A percentile compares a stretch with the other conserved stretches of the same genome.
Conservation (phyloP, 768 basidiomycete genomes). For the Postia placenta region DNA sequence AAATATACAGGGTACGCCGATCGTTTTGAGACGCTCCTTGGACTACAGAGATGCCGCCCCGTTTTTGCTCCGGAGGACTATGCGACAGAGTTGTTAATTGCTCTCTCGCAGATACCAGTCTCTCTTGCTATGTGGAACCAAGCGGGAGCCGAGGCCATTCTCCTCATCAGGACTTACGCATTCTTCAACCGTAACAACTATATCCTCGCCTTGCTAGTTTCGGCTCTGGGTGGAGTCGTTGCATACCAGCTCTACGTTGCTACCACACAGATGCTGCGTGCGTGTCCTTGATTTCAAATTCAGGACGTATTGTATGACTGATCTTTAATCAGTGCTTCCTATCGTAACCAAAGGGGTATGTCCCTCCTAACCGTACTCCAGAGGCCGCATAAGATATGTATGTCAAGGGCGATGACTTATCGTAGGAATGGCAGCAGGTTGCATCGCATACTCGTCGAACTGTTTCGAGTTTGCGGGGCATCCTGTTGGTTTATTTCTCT, state of each 20-base stretch:
- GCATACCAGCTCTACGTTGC: slow-evolving; percentile 80
- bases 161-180: slow-evolving; percentile 79
- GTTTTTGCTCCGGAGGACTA: slow-evolving; percentile 5
- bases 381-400: too few relatives aligned
- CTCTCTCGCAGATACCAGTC: slow-evolving; percentile 57
- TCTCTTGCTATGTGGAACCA: slow-evolving; percentile 85
- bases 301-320: neutral
- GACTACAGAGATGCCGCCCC: neutral
- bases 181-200: slow-evolving; percentile 78
- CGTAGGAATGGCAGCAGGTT: too few relatives aligned
- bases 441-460: too few relatives aligned
- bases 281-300: slow-evolving; percentile 17
- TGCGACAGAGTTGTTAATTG: neutral
- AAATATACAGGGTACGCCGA: slow-evolving; percentile 61
- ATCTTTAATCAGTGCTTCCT: slow-evolving; percentile 49
- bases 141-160: slow-evolving; percentile 75
- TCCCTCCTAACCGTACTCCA: neutral
- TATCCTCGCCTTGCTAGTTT: slow-evolving; percentile 56
- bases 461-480: too few relatives aligned
- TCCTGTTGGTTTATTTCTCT: too few relatives aligned
- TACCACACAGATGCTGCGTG: slow-evolving; percentile 71
- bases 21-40: too few relatives aligned
- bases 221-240: slow-evolving; percentile 65
- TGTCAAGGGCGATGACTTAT: too few relatives aligned
- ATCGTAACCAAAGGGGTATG: slow-evolving; percentile 30